Evolutionary conservation across 1,139 yeast genomes (phyloP).

Genomic region (Kurtzmaniella quercitrusa): DNA sequence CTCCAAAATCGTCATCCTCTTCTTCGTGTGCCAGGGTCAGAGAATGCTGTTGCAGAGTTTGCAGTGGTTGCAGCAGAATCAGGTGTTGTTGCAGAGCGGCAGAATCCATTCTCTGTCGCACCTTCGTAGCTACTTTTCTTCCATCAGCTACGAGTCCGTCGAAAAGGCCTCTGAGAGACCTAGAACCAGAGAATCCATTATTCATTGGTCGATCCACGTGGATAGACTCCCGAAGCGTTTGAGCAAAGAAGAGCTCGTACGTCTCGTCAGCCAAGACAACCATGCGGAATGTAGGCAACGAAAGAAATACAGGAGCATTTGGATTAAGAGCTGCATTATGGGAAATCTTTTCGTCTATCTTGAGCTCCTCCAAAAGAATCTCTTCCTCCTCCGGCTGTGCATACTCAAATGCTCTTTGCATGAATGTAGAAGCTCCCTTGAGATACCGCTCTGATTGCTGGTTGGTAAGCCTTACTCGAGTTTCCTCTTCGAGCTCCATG

Average conservation of each 20-base stretch:
- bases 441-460: conserved; percentile 79
- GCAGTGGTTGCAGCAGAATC: neutral
- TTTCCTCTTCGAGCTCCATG: conserved; percentile 57
- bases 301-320: conserved; percentile 65
- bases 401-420: conserved; percentile 86
- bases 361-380: conserved; percentile 33
- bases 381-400: conserved; percentile 64
- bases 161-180: conserved; percentile 80
- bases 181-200: conserved; percentile 42
- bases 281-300: conserved; percentile 91
- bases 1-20: conserved; percentile 44
- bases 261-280: conserved; percentile 92
- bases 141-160: conserved; percentile 93
- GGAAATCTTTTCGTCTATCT: conserved; percentile 33
- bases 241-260: conserved; percentile 74
- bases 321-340: conserved; percentile 84
- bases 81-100: conserved; percentile 26
- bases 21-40: conserved; percentile 40
- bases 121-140: conserved; percentile 81
- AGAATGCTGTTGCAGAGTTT: conserved; percentile 8
- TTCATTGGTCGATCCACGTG: conserved; percentile 59
- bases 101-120: conserved; percentile 80
- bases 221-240: conserved; percentile 60
- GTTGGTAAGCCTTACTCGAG: conserved; percentile 57
- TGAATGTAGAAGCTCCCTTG: conserved; percentile 81